Evolutionary conservation across 768 basidiomycete genomes (phyloP).

Genomic region (Hortiboletus campestris): DNA sequence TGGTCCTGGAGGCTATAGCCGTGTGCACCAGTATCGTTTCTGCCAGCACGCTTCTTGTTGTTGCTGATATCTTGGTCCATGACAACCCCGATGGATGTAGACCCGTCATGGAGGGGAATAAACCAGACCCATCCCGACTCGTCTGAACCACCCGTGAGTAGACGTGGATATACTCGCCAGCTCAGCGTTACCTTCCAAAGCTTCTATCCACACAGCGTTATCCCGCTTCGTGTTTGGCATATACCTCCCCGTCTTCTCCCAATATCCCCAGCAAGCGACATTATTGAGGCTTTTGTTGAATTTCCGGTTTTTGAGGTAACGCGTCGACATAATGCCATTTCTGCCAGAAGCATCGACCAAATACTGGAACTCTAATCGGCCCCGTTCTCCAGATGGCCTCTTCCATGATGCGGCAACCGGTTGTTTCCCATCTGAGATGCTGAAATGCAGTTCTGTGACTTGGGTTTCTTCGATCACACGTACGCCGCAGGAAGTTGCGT

Average conservation of each 20-base stretch:
- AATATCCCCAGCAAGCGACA: constrained; percentile 38
- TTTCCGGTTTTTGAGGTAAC: constrained; percentile 34
- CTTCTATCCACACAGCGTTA: constrained; percentile 39
- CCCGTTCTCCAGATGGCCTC: background rate
- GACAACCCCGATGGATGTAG: constrained; percentile 53
- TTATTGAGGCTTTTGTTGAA: constrained; percentile 35
- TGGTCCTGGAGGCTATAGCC: background rate
- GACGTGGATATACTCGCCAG: too few relatives aligned
- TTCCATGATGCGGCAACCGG: too few relatives aligned
- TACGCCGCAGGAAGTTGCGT: background rate
- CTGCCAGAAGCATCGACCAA: constrained; percentile 12
- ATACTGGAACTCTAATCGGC: constrained; percentile 3
- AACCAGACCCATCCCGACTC: constrained; percentile 61
- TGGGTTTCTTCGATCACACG: constrained; percentile 3
- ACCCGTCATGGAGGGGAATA: constrained; percentile 49
- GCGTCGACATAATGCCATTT: constrained; percentile 18
- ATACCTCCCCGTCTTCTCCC: constrained; percentile 31
- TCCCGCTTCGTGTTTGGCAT: constrained; percentile 31
- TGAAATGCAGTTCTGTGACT: constrained; percentile 5
- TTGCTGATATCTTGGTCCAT: constrained; percentile 39
- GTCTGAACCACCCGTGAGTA: constrained; percentile 28
- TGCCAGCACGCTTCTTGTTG: constrained; percentile 18
- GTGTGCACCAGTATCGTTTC: too few relatives aligned
- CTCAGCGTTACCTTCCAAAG: constrained; percentile 16
- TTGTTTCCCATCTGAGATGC: too few relatives aligned